These are phyloP conservation scores for Marasmius fiardii DNA, from an alignment of 1,284 basidiomycete species.

Conservation along the genomic window DNA sequence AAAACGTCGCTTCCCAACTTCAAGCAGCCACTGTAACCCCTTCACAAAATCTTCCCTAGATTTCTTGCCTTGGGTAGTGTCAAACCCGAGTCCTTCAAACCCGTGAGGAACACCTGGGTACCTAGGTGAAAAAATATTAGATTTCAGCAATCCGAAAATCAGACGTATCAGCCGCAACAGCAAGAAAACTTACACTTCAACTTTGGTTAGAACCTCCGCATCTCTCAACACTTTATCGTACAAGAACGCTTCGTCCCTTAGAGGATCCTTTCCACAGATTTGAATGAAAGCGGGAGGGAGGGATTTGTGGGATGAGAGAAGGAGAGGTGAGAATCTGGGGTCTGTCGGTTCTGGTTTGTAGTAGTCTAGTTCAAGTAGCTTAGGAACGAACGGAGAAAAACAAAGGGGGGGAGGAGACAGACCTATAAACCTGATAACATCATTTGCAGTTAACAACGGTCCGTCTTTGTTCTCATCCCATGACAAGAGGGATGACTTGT, in stretches of 20 bases:
- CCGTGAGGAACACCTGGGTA: slow-evolving; percentile 13
- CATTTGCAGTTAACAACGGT: not conserved
- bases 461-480: slow-evolving; percentile 12
- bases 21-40: slow-evolving; percentile 12
- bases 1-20: no score
- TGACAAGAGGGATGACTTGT: slow-evolving; percentile 8
- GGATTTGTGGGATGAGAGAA: not conserved
- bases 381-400: no score
- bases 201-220: slow-evolving; percentile 7
- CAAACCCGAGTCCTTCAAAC: not conserved
- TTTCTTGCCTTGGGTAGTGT: not conserved
- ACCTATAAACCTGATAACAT: not conserved
- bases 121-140: not conserved
- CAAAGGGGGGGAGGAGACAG: not conserved
- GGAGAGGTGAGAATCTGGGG: slow-evolving; percentile 11
- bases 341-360: slow-evolving; percentile 2
- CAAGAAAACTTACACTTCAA: slow-evolving; percentile 11
- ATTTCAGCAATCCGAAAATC: not conserved
- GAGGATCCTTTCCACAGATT: slow-evolving; percentile 11
- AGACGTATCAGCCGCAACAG: no score
- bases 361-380: not conserved
- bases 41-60: slow-evolving; percentile 3
- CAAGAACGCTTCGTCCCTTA: slow-evolving; percentile 13
- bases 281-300: slow-evolving; percentile 13
- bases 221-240: slow-evolving; percentile 11